phyloP scores from a whole-genome alignment of 179 eudicot genomes.

The Beta corolliflora region DNA sequence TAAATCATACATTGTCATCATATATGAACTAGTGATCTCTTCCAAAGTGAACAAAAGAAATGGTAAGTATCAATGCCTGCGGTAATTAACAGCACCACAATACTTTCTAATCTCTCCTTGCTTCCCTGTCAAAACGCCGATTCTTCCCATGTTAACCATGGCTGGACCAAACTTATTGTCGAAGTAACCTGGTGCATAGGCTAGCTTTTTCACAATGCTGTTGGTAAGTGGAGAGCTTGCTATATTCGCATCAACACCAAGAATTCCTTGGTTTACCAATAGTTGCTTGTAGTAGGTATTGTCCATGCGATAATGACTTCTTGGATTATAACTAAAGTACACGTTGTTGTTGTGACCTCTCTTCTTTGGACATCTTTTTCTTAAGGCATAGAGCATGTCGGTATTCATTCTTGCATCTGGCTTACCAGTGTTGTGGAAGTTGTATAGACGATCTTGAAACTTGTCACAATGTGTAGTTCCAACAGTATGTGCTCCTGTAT shows the following conservation, averaged over 20 bases:
- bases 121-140: conserved; percentile 22
- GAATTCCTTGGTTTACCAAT: conserved; percentile 16
- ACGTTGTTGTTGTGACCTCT: background rate
- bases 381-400: conserved; percentile 4
- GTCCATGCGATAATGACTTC: conserved; percentile 8
- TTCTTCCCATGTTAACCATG: conserved; percentile 27
- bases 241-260: conserved; percentile 16
- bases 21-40: background rate
- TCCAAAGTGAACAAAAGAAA: background rate
- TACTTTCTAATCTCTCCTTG: conserved; percentile 25
- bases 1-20: background rate
- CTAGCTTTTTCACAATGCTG: conserved; percentile 7
- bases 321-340: conserved; percentile 26
- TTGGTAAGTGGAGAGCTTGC: conserved; percentile 7
- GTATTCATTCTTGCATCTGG: conserved; percentile 33
- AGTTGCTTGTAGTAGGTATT: conserved; percentile 19
- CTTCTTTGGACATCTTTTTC: conserved; percentile 27
- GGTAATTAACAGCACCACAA: conserved; percentile 12
- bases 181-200: conserved; percentile 12
- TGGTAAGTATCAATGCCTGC: background rate
- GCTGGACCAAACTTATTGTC: conserved; percentile 21
- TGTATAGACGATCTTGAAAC: conserved; percentile 31
- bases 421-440: conserved; percentile 27
- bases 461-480: conserved; percentile 40
- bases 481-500: conserved; percentile 40